Conservation (phyloP, 1,284 basidiomycete species). For the Hemileia vastatrix region DNA sequence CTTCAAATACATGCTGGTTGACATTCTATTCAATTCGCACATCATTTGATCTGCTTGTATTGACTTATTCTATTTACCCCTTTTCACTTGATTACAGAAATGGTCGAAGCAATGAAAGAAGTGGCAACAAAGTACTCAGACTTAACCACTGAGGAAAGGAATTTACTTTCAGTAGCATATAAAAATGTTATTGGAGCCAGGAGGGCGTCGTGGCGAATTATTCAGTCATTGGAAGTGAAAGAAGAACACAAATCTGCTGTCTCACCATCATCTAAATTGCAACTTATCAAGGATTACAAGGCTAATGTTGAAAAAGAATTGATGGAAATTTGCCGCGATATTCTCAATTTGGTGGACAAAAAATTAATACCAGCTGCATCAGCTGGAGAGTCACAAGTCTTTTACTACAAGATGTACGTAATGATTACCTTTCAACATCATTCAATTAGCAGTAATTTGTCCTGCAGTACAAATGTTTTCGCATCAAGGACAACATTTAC, state of each 20-base stretch:
- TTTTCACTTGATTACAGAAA: too few relatives aligned
- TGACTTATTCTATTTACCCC: too few relatives aligned
- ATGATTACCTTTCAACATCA: background rate
- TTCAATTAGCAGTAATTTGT: background rate
- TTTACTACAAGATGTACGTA: constrained; percentile 41
- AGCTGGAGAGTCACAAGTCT: constrained; percentile 38
- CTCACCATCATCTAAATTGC: constrained; percentile 28
- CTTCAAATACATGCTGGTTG: too few relatives aligned
- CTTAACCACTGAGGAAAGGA: constrained; percentile 49
- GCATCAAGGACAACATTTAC: background rate
- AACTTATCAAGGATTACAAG: constrained; percentile 39
- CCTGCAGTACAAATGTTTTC: background rate
- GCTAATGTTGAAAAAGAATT: constrained; percentile 36
- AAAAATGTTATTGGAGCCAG: constrained; percentile 49
- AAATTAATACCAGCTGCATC: constrained; percentile 40
- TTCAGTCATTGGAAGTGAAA: constrained; percentile 49
- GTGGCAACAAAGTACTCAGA: too few relatives aligned
- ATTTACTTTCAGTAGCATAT: constrained; percentile 49
- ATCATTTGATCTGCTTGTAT: too few relatives aligned
- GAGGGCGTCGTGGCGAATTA: constrained; percentile 49
- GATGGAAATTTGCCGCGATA: constrained; percentile 38
- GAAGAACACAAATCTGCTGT: constrained; percentile 37
- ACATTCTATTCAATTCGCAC: too few relatives aligned
- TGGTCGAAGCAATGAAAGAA: too few relatives aligned
- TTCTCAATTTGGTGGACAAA: constrained; percentile 36